Base-by-base conservation (phyloP, 805 yeast species). In the Lachancea sp. region DNA sequence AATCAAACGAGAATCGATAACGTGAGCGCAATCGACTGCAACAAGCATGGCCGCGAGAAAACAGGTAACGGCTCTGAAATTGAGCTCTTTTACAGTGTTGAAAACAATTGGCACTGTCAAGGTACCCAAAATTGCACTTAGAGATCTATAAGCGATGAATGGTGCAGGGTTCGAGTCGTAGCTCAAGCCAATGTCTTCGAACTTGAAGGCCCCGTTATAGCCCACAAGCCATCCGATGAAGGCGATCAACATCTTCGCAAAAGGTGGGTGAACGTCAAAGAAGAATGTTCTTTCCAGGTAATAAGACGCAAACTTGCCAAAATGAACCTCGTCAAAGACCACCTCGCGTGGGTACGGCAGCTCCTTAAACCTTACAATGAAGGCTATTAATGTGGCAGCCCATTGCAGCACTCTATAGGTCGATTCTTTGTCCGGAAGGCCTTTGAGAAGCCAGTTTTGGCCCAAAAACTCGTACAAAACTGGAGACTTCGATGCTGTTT, bases 241-340 rank as follows among this genome's bases (percentile, higher is more conserved):
- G 0, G 98, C 98, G 66, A 91, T 87, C 54, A 90, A 72, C 63
- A 93, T 73, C 65, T 93, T 93, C 44, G 96, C 99, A 66, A 93
- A 87, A 18, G 99, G 99, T 9, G 99, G 99, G 68, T 93, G 99
- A 42, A 93, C 79, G 67, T 93, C 99, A 59, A 93, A 93, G 65
- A 88, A 93, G 65, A 86, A 93, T 0, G 96, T 84, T 50, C 96
- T 75, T 65, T 91, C 85, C 48, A 91, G 68, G 65, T 91, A 91
- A 66, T 85, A 83, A 1, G 88, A 78, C 7, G 91, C 91, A 63
- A 85, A 85, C 57, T 85, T 85, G 31, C 95, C 95, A 57, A 85
- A 85, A 63, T 85, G 95, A 17, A 84, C 93, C 60, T 85, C 95
- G 66, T 85, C 95, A 55, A 85, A 85, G 2, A 85, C 93, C 47